Base-by-base conservation (phyloP, 1,139 yeast species). In the Geotrichum cucujoidarum region DNA sequence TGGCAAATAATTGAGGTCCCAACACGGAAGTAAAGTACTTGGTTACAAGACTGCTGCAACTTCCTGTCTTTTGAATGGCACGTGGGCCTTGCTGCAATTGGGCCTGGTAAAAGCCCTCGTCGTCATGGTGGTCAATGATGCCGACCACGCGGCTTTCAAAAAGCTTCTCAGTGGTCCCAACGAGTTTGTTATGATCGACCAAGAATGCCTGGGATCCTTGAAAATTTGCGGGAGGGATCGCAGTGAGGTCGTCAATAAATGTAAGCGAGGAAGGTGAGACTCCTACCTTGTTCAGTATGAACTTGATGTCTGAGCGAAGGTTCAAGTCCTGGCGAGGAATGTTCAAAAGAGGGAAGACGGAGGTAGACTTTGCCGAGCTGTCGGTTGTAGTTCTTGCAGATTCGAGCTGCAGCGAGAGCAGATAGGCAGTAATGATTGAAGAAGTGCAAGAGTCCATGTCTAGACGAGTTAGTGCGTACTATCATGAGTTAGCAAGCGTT, bases 111-210 rank as follows among this genome's bases (percentile, higher is more conserved):
- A 68, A 67, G 0, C 71, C 70, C 59, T 84, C 89, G 59, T 88
- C 95, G 5, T 73, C 84, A 62, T 90, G 98, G 61, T 90, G 98
- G 60, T 90, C 98, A 30, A 92, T 76, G 11, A 92, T 78, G 0
- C 81, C 82, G 0, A 66, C 67, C 0, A 88, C 81, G 1, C 64
- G 56, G 4, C 21, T 16, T 20, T 71, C 57, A 35, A 66, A 51
- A 48, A 61, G 32, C 49, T 57, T 49, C 43, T 71, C 56, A 53
- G 70, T 69, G 57, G 68, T 67, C 0, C 85, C 83, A 49, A 84
- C 85, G 13, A 83, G 70, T 38, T 74, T 72, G 60, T 94, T 89
- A 65, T 89, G 97, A 61, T 90, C 98, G 3, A 90, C 95, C 45
- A 90, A 69, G 3, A 79, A 70, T 17, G 85, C 66, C 13, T 35